These are phyloP conservation scores for Arthromyces matolae DNA, from an alignment of 768 basidiomycete species.

Conservation along the genomic window DNA sequence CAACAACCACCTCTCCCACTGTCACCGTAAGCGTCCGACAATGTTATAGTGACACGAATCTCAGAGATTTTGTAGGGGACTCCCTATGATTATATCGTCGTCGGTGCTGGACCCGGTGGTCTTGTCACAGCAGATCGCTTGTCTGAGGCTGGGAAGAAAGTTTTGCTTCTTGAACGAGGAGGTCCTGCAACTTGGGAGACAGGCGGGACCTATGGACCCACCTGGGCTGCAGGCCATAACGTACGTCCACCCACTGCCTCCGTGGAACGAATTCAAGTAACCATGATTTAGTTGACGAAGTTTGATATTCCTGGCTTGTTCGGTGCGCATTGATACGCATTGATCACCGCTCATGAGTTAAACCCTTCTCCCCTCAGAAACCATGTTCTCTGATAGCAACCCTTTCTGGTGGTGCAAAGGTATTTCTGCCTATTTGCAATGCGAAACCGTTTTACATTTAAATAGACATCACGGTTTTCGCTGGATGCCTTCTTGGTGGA, in stretches of 20 bases:
- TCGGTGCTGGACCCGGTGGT: slow-evolving; percentile 58
- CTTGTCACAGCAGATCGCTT: slow-evolving; percentile 56
- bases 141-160: slow-evolving; percentile 59
- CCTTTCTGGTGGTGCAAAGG: slow-evolving; percentile 67
- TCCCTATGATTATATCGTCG: slow-evolving; percentile 52
- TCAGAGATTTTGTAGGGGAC: slow-evolving; percentile 27
- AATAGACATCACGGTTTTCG: slow-evolving; percentile 55
- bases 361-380: slow-evolving; percentile 31
- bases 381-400: slow-evolving; percentile 57
- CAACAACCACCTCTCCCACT: slow-evolving; percentile 29
- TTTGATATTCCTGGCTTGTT: slow-evolving; percentile 65
- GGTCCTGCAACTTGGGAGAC: slow-evolving; percentile 58
- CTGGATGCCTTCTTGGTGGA: slow-evolving; percentile 61
- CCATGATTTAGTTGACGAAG: slow-evolving; percentile 55
- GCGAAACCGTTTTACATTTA: neutral
- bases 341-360: too few relatives aligned
- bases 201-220: slow-evolving; percentile 53
- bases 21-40: slow-evolving; percentile 10
- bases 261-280: neutral
- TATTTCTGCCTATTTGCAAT: slow-evolving; percentile 12
- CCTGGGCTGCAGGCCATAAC: slow-evolving; percentile 45
- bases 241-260: slow-evolving; percentile 22
- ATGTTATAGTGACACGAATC: too few relatives aligned
- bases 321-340: slow-evolving; percentile 18
- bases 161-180: slow-evolving; percentile 59